phyloP scores from a whole-genome alignment of 441 rosid species.

The Rhodomyrtus psidioides region DNA sequence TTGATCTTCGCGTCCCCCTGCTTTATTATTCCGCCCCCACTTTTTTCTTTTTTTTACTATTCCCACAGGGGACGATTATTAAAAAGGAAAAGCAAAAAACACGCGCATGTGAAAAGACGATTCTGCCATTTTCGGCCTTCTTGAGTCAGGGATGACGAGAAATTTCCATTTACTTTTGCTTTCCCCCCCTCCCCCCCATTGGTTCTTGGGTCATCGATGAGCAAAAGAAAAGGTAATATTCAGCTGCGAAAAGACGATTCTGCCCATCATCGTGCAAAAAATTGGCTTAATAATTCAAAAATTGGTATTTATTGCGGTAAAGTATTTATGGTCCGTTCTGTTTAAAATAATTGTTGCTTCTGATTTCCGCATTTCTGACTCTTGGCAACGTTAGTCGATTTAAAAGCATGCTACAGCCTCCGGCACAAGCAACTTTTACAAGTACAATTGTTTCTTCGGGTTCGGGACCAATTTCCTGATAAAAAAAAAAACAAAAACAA shows the following conservation, averaged over 20 bases:
- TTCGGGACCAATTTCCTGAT: background rate
- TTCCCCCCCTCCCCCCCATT: background rate
- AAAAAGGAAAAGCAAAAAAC: background rate
- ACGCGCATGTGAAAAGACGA: background rate
- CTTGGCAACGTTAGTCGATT: background rate
- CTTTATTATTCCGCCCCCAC: background rate
- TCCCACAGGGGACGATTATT: background rate
- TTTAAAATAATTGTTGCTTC: background rate
- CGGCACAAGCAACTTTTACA: background rate
- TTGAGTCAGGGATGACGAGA: background rate
- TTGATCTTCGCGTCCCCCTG: background rate
- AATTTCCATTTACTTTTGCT: background rate
- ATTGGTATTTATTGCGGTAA: background rate
- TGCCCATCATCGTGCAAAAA: background rate
- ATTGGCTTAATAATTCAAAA: background rate
- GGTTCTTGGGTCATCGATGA: background rate
- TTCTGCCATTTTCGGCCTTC: background rate
- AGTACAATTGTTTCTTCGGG: background rate
- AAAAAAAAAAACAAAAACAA: background rate
- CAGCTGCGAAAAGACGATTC: background rate
- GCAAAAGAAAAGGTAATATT: background rate
- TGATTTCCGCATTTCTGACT: background rate
- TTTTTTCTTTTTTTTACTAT: background rate
- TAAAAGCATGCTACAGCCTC: background rate
- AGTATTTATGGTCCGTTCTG: background rate